phyloP scores from a whole-genome alignment of 352 stramenopile genomes.

The Pythium sp. region DNA sequence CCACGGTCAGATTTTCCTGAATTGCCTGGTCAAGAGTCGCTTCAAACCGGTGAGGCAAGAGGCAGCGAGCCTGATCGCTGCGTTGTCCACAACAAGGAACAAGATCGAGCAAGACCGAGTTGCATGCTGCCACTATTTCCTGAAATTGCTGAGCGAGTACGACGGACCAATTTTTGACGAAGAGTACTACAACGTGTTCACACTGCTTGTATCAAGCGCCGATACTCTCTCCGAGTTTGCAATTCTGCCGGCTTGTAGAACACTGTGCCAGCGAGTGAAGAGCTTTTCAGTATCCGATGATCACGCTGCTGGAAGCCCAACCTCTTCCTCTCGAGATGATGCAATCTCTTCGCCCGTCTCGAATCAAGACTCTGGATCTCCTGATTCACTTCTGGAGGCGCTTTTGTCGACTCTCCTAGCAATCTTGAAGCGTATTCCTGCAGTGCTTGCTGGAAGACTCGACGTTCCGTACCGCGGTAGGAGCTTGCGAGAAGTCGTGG shows the following conservation, averaged over 20 bases:
- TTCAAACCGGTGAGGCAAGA: conserved; percentile 52
- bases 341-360: not conserved
- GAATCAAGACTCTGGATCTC: conserved; percentile 10
- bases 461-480: conserved; percentile 41
- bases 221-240: conserved; percentile 41
- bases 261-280: conserved; percentile 51
- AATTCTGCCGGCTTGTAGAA: conserved; percentile 44
- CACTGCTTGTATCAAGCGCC: conserved; percentile 47
- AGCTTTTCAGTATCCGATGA: conserved; percentile 27
- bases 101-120: conserved; percentile 40
- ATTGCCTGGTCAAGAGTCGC: conserved; percentile 40
- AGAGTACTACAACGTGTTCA: conserved; percentile 69
- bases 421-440: conserved; percentile 54
- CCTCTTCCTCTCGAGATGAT: not conserved
- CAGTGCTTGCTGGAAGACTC: conserved; percentile 39
- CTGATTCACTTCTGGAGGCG: conserved; percentile 48
- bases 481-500: conserved; percentile 50
- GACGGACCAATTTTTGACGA: conserved; percentile 35
- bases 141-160: conserved; percentile 50
- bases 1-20: conserved; percentile 40
- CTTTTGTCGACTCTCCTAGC: conserved; percentile 57
- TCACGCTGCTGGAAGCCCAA: not conserved
- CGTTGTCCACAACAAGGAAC: conserved; percentile 45
- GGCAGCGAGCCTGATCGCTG: conserved; percentile 39
- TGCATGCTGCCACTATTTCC: conserved; percentile 44